Conservation (phyloP, 73 alveolate species). For the Paramecium primaurelia region DNA sequence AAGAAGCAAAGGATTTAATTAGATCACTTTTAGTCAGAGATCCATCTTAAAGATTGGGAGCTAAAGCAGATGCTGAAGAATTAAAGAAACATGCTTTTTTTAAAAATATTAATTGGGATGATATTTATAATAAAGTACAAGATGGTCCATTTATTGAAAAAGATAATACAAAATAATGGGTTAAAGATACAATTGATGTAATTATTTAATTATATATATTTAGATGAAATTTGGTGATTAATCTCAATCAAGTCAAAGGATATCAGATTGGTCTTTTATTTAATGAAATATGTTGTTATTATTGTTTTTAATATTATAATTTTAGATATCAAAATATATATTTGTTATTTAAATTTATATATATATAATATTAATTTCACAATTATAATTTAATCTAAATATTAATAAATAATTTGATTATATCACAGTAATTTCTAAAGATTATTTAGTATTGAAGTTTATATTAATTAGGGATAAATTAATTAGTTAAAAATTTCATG, state of each 20-base stretch:
- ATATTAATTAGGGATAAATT: neutral
- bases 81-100: constrained; percentile 78
- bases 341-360: no score
- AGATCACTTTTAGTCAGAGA: constrained; percentile 82
- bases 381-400: no score
- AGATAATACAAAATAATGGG: neutral
- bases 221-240: constrained; percentile 13
- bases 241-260: neutral
- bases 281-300: neutral
- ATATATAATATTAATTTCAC: neutral
- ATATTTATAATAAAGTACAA: constrained; percentile 16
- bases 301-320: neutral
- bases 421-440: neutral
- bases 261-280: constrained; percentile 22
- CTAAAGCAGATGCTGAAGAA: constrained; percentile 73
- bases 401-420: neutral
- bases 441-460: neutral
- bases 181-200: neutral
- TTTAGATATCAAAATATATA: neutral
- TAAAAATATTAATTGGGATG: constrained; percentile 78
- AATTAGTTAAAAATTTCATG: neutral
- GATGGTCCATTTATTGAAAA: constrained; percentile 57
- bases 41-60: constrained; percentile 91
- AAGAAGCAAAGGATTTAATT: constrained; percentile 71
- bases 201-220: neutral